These are phyloP conservation scores for Rhodotorula sp. DNA, from an alignment of 1,284 basidiomycete genomes.

Conservation along the genomic window DNA sequence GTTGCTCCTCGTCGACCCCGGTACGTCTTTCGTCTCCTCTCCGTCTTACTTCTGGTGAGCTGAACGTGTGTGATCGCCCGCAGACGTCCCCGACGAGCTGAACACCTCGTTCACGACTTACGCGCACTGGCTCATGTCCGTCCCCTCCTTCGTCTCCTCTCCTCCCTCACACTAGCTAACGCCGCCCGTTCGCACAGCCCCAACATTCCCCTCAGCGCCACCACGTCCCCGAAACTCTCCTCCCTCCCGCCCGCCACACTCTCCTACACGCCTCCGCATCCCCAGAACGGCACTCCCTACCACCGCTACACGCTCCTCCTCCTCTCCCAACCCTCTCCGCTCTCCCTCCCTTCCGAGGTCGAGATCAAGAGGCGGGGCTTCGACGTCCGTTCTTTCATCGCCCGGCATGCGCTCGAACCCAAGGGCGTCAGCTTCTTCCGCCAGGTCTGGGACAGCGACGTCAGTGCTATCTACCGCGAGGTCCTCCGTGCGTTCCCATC, in stretches of 20 bases:
- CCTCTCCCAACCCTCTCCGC: slow-evolving; percentile 61
- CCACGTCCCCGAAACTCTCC: slow-evolving; percentile 51
- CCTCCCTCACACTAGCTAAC: background rate
- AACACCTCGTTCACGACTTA: slow-evolving; percentile 66
- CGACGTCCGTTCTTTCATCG: slow-evolving; percentile 63
- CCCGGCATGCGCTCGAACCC: slow-evolving; percentile 58
- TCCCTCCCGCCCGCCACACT: slow-evolving; percentile 49
- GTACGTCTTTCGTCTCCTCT: slow-evolving; percentile 50
- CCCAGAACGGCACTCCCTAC: slow-evolving; percentile 76
- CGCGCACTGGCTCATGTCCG: slow-evolving; percentile 78
- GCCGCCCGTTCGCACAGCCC: slow-evolving; percentile 56
- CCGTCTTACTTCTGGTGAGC: background rate
- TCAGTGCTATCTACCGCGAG: slow-evolving; percentile 65
- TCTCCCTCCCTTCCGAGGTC: slow-evolving; percentile 49
- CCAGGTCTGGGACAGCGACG: slow-evolving; percentile 67
- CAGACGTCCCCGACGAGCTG: slow-evolving; percentile 74
- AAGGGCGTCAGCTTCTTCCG: slow-evolving; percentile 77
- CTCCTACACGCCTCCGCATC: slow-evolving; percentile 79
- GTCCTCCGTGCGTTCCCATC: slow-evolving; percentile 61
- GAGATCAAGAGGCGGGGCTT: slow-evolving; percentile 60
- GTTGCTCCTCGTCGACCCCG: slow-evolving; percentile 79
- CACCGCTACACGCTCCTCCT: slow-evolving; percentile 79
- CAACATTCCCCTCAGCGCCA: slow-evolving; percentile 72
- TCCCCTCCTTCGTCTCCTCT: slow-evolving; percentile 10
- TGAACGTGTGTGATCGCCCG: background rate